Evolutionary conservation across 192 early-diverging fungal species (phyloP), one percentile per base, ranked within the genome.

Genomic region (Gonapodya sp.): DNA sequence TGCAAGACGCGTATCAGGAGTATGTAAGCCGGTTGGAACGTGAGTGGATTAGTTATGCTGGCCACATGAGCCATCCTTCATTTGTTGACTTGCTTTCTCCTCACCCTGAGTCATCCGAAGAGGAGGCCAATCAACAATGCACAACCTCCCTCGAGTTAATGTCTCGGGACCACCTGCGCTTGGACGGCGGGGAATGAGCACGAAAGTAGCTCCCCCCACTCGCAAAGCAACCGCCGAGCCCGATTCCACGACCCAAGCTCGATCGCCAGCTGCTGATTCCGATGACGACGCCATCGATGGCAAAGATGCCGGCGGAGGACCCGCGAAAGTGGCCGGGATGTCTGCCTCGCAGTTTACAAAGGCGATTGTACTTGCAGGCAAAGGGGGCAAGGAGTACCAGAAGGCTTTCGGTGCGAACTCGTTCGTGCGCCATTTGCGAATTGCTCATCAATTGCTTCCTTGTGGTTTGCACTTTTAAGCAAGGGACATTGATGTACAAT

Each of bases 1-100:
- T 97, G 84, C 85, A 86, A 31, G 88, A 91, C 35, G 91, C 91
- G 0, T 96, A 93, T 80, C 85, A 85, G 34, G 87, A 87, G 1
- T 85, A 92, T 36, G 81, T 89, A 24, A 83, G 46, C 46, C 46
- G 46, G 24, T 24, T 64, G 24, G 46, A 64, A 64, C 46, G 46
- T 64, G 46, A 64, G 46, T 64, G 46, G 24, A 24, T 16, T 16
- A 78, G 36, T 18, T 86, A 89, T 80, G n/a, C 35, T 8, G 35
- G 73, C 64, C 31, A 36, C 73, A 87, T 73, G 75, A 87, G 35
- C 73, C 35, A 24, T 35, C 0, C 81, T 33, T 36, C 0, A 34
- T 36, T n/a, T 36, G 16, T 34, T n/a, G n/a, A n/a, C n/a, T n/a
- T n/a, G n/a, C n/a, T n/a, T n/a, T n/a, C n/a, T n/a, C n/a, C n/a